These are phyloP conservation scores for Xylaria sp. DNA, from an alignment of 2,329 filamentous ascomycete species.

Conservation along the genomic window DNA sequence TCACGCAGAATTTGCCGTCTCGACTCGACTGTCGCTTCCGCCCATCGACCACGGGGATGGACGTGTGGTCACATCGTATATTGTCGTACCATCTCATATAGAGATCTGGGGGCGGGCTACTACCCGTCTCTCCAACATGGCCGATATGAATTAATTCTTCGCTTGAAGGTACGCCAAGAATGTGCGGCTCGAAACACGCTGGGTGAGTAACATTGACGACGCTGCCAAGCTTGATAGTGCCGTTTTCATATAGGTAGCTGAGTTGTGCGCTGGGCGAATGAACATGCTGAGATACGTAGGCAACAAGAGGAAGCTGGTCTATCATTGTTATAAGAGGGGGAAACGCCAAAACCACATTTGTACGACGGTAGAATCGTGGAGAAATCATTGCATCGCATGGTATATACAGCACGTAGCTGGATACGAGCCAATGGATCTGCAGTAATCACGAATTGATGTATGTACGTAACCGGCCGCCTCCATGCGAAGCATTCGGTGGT, in stretches of 20 bases:
- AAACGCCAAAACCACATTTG: neutral
- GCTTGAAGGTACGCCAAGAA: conserved; percentile 33
- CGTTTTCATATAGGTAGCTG: conserved; percentile 16
- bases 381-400: neutral
- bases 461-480: conserved; percentile 20
- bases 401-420: neutral
- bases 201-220: conserved; percentile 16
- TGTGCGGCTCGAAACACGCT: conserved; percentile 30
- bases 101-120: conserved; percentile 22
- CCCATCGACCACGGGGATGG: neutral
- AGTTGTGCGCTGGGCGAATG: neutral
- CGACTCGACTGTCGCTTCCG: neutral
- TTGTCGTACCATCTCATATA: conserved; percentile 26
- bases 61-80: conserved; percentile 6
- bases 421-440: neutral
- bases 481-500: conserved; percentile 4
- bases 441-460: neutral
- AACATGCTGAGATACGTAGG: neutral
- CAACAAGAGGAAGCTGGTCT: neutral
- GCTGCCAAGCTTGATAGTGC: conserved; percentile 22
- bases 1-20: conserved; percentile 7
- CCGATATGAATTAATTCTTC: conserved; percentile 27
- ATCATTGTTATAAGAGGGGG: neutral
- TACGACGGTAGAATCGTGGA: neutral
- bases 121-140: conserved; percentile 23